These are phyloP conservation scores for Aspergillus uvarum DNA, from an alignment of 2,329 filamentous ascomycete genomes.

Conservation along the genomic window DNA sequence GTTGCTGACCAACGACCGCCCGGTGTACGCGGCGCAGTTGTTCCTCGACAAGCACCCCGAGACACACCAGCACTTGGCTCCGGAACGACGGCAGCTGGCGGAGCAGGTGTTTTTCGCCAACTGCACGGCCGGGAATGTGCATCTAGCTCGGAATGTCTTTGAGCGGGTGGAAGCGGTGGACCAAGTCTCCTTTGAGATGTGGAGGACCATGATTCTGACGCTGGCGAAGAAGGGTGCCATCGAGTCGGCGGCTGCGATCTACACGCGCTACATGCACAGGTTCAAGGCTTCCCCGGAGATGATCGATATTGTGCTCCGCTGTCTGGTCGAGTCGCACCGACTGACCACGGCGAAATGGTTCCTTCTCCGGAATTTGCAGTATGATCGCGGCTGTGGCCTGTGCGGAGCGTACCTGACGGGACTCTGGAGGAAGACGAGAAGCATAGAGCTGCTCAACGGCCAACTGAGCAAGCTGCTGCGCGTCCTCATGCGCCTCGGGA, in stretches of 20 bases:
- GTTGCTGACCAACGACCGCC: constrained; percentile 28
- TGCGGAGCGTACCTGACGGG: constrained; percentile 39
- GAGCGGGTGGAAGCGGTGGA: constrained; percentile 34
- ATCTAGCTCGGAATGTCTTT: constrained; percentile 40
- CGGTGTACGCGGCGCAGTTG: constrained; percentile 39
- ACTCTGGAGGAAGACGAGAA: constrained; percentile 43
- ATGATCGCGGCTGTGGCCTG: constrained; percentile 36
- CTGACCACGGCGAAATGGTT: constrained; percentile 39
- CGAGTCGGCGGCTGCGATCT: constrained; percentile 39
- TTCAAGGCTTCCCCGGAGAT: constrained; percentile 33
- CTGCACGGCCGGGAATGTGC: constrained; percentile 38
- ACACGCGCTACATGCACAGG: constrained; percentile 26
- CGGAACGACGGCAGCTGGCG: constrained; percentile 31
- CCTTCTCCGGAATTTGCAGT: constrained; percentile 32
- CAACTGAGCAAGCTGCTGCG: constrained; percentile 34
- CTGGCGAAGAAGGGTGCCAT: constrained; percentile 37
- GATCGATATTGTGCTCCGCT: constrained; percentile 37
- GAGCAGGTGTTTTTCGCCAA: constrained; percentile 36
- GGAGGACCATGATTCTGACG: constrained; percentile 38
- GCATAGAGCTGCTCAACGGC: constrained; percentile 35
- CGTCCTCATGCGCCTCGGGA: constrained; percentile 29
- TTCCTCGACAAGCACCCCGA: constrained; percentile 32
- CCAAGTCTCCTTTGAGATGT: constrained; percentile 33
- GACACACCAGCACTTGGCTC: constrained; percentile 24
- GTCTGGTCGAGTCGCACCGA: constrained; percentile 39